Evolutionary conservation across 805 yeast species (phyloP).

Genomic region (Yarrowia keelungensis): DNA sequence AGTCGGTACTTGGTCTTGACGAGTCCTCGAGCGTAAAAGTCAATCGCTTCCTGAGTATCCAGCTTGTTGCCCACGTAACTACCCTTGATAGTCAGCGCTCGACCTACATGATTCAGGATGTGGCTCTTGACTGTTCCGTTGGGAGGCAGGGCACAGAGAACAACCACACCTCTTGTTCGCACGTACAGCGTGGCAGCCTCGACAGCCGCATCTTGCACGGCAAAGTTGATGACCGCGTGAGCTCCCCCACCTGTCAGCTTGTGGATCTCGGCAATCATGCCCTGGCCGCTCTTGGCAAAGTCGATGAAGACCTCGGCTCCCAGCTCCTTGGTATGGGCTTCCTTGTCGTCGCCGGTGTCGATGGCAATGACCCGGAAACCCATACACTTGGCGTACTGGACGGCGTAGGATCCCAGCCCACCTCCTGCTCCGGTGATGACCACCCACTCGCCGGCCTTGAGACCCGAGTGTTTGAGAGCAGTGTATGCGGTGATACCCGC

Average conservation of each 20-base stretch:
- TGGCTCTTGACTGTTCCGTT: constrained; percentile 73
- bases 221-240: constrained; percentile 77
- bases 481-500: constrained; percentile 93
- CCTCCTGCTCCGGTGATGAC: constrained; percentile 82
- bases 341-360: constrained; percentile 74
- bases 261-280: constrained; percentile 60
- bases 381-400: constrained; percentile 80
- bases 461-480: constrained; percentile 80
- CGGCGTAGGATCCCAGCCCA: constrained; percentile 76
- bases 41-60: constrained; percentile 82
- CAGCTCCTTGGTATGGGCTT: constrained; percentile 57
- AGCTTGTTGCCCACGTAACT: constrained; percentile 90
- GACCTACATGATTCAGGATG: constrained; percentile 76
- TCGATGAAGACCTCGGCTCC: constrained; percentile 73
- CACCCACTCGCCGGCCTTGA: constrained; percentile 75
- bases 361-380: constrained; percentile 74
- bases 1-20: constrained; percentile 76
- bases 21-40: constrained; percentile 73
- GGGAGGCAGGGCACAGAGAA: constrained; percentile 78
- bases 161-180: constrained; percentile 73
- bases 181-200: constrained; percentile 64
- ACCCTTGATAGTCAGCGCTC: constrained; percentile 73
- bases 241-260: constrained; percentile 74
- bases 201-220: constrained; percentile 74
- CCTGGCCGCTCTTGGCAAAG: constrained; percentile 61